Evolutionary conservation across 768 basidiomycete species (phyloP), one percentile per base, ranked within the genome.

Genomic region (Mycena rosella): DNA sequence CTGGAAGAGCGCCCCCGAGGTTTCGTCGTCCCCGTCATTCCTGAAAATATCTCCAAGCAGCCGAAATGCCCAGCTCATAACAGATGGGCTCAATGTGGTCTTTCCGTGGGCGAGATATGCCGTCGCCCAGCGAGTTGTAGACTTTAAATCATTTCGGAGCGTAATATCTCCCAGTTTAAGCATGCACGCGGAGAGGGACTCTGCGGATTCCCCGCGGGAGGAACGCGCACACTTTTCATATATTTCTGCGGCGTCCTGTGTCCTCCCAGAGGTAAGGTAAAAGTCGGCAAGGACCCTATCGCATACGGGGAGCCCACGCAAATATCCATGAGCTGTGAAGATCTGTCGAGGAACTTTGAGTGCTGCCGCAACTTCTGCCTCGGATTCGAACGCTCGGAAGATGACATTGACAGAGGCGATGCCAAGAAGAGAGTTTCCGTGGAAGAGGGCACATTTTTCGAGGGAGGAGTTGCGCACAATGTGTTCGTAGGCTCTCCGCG

Each of bases 221-320:
- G 10, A 6, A 40, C 55, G 55, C 7, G 29, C 38, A 27, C 55
- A 56, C 5, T 27, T 26, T 17, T 56, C 38, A 24, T 56, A 56
- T 3, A 24, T 15, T 7, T 56, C 24, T 9, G 4, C 9, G 2
- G 55, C 55, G 5, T 2, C 38, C 9, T 20, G 15, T 27, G 14
- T 56, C 40, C 15, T 3, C 2, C 55, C 55, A 3, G 22, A 15
- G 9, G 14, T 2, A 18, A 17, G 14, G 17, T 26, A 24, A 17
- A 42, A 40, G 24, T 56, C 55, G 3, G 55, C 55, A 18, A 56
- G 9, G 40, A 56, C 29, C 34, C 40, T 22, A 17, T 56, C 55
- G n/a, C 55, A 56, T 15, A 56, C 27, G 1, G 38, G 38, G 3
- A 56, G 10, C 15, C 55, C 55, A 11, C 22, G 38, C 8, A 9